phyloP scores from a whole-genome alignment of 164 flowering plant genomes.

The Umbellularia californica region DNA sequence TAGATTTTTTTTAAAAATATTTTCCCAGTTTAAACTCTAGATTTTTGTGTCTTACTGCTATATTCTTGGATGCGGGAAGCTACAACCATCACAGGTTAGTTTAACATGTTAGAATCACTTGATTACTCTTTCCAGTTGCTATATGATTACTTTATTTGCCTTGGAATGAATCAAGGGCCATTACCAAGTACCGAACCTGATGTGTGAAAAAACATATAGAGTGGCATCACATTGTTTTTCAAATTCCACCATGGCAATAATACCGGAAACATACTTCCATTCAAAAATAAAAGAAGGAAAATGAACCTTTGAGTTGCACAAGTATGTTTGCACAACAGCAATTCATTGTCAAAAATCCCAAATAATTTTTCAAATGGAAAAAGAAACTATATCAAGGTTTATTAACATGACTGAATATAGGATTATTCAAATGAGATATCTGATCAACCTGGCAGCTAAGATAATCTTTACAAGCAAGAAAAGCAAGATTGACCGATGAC shows the following conservation, averaged over 20 bases:
- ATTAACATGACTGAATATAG: neutral
- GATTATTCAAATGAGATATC: neutral
- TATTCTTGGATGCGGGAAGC: too few relatives aligned
- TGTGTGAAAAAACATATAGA: too few relatives aligned
- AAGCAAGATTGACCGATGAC: slow-evolving; percentile 77
- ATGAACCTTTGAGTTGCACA: neutral
- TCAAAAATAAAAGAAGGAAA: neutral
- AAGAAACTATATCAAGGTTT: neutral
- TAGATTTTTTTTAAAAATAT: too few relatives aligned
- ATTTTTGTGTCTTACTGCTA: too few relatives aligned
- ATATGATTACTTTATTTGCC: too few relatives aligned
- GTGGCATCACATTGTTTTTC: neutral
- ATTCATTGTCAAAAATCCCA: neutral
- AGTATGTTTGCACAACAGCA: neutral
- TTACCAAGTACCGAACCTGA: too few relatives aligned
- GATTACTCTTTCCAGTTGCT: too few relatives aligned
- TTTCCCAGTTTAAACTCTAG: too few relatives aligned
- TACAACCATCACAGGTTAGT: too few relatives aligned
- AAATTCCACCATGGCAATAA: neutral
- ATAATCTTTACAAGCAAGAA: slow-evolving; percentile 87
- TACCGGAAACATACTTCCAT: neutral
- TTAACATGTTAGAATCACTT: too few relatives aligned
- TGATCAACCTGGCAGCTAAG: slow-evolving; percentile 71
- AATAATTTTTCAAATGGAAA: neutral
- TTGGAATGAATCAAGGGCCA: too few relatives aligned